Conservation (phyloP, 768 basidiomycete genomes). For the Termitomyces sp. region DNA sequence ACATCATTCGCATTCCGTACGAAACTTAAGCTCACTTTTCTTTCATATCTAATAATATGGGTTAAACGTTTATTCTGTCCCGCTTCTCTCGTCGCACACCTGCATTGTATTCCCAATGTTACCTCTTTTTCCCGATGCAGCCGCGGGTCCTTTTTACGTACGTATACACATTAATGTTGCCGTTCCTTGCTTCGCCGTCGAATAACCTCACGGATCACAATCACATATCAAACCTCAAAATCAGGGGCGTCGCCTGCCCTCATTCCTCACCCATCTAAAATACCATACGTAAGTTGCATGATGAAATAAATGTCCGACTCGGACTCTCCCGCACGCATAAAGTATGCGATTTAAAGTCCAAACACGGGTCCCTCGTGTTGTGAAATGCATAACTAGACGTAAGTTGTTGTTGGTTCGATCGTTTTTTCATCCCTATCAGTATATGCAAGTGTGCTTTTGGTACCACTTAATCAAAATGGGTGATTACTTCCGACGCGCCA, state of each 20-base stretch:
- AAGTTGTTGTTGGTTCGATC: neutral
- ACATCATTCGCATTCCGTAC: too few species aligned
- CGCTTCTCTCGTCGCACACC: neutral
- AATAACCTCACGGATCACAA: neutral
- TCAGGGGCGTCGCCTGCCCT: neutral
- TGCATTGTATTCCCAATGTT: neutral
- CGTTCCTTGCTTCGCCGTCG: neutral
- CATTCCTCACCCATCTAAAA: neutral
- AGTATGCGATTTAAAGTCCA: neutral
- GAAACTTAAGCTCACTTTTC: neutral
- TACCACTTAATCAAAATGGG: neutral
- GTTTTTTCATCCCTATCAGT: neutral
- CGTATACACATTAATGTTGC: neutral
- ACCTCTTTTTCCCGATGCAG: neutral
- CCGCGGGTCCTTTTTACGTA: neutral
- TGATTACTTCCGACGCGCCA: neutral
- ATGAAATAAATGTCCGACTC: neutral
- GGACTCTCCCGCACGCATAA: neutral
- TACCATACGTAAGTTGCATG: neutral
- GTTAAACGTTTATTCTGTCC: neutral
- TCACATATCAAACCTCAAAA: neutral
- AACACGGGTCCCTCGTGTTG: neutral
- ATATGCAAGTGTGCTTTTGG: neutral
- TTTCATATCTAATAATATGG: neutral
- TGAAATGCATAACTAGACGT: neutral